These are phyloP conservation scores for Colletotrichum navitas DNA, from an alignment of 2,329 filamentous ascomycete genomes.

Conservation along the genomic window DNA sequence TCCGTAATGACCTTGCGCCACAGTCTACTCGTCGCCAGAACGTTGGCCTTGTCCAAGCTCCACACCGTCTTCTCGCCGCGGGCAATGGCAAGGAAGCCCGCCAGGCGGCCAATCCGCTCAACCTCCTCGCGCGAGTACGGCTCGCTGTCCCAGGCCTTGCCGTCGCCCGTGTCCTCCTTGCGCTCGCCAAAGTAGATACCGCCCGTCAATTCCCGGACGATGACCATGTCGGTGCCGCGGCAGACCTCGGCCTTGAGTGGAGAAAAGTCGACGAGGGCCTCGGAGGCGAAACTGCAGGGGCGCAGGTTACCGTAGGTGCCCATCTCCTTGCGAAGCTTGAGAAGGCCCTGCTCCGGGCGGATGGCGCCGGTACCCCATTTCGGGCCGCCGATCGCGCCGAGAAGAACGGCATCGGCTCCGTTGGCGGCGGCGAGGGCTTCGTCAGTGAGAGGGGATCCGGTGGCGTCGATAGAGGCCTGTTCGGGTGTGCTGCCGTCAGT, in stretches of 20 bases:
- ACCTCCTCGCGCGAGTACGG: constrained; percentile 88
- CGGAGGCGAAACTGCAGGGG: constrained; percentile 94
- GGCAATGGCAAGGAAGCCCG: constrained; percentile 82
- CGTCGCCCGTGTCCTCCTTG: constrained; percentile 81
- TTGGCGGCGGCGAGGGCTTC: constrained; percentile 87
- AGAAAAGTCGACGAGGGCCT: constrained; percentile 84
- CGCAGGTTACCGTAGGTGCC: constrained; percentile 94
- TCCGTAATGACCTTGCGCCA: constrained; percentile 91
- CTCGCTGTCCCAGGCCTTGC: constrained; percentile 84
- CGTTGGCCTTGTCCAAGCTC: constrained; percentile 96
- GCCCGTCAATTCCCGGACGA: constrained; percentile 91
- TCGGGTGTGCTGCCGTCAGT: neutral
- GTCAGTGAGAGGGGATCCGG: constrained; percentile 83
- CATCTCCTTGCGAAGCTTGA: constrained; percentile 93
- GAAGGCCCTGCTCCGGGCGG: constrained; percentile 92
- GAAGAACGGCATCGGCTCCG: constrained; percentile 87
- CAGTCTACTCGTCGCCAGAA: constrained; percentile 88
- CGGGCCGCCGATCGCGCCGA: constrained; percentile 95
- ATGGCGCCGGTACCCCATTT: constrained; percentile 93
- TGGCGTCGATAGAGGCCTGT: constrained; percentile 89
- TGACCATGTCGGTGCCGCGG: constrained; percentile 89
- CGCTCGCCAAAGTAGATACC: constrained; percentile 97
- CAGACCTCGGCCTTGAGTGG: constrained; percentile 89
- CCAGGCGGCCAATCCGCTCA: constrained; percentile 87
- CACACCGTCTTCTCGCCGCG: constrained; percentile 78